Conservation (phyloP, 192 early-diverging fungal species). For the Coemansia brasiliensis region DNA sequence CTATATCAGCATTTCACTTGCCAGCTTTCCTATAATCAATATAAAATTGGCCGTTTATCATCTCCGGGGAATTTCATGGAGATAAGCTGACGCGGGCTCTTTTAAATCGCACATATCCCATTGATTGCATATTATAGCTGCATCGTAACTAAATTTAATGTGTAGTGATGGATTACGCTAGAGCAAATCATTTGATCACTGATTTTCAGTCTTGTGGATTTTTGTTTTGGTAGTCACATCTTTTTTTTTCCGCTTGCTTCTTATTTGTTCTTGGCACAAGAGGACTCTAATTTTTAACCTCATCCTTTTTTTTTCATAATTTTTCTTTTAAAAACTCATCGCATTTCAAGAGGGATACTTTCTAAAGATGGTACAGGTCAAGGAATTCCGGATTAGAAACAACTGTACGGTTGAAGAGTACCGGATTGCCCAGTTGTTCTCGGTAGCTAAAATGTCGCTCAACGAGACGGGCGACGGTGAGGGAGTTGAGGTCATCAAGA, state of each 20-base stretch:
- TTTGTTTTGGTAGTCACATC: conserved; percentile 14
- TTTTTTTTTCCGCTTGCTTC: conserved; percentile 3
- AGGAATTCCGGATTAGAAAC: conserved; percentile 75
- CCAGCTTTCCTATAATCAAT: too few relatives aligned
- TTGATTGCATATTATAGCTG: too few relatives aligned
- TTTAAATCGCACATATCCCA: too few relatives aligned
- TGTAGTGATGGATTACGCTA: too few relatives aligned
- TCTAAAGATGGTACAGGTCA: conserved; percentile 67
- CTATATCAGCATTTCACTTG: too few relatives aligned
- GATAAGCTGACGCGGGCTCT: too few relatives aligned
- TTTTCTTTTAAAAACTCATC: too few relatives aligned
- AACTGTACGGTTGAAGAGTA: conserved; percentile 77
- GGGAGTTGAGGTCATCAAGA: conserved; percentile 75
- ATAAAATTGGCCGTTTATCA: too few relatives aligned
- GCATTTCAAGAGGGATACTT: neutral
- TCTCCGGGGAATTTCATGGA: too few relatives aligned
- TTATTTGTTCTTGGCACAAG: neutral
- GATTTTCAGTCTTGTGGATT: neutral
- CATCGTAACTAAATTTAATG: too few relatives aligned
- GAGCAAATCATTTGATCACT: too few relatives aligned
- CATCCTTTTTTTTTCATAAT: too few relatives aligned
- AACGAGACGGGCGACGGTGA: conserved; percentile 78
- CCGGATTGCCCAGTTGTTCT: conserved; percentile 73
- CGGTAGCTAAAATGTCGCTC: conserved; percentile 73
- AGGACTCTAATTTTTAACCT: neutral